Conservation (phyloP, 78 protist species). For the Dictyostelium capitatum region DNA sequence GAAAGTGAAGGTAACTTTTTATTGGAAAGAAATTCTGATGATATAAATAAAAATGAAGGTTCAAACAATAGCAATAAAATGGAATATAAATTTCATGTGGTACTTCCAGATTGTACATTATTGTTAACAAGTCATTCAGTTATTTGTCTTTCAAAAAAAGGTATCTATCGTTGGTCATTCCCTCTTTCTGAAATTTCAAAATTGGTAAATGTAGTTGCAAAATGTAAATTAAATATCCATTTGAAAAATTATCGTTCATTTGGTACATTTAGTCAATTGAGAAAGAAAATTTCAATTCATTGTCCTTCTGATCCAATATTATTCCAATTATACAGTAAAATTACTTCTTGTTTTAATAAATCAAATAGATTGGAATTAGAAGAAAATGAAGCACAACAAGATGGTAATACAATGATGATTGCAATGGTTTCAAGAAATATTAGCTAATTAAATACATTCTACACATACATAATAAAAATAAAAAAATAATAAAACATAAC, state of each 20-base stretch:
- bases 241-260: slow-evolving; percentile 35
- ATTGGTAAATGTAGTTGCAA: background rate
- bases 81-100: slow-evolving; percentile 71
- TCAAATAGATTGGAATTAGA: slow-evolving; percentile 55
- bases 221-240: slow-evolving; percentile 39
- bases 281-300: slow-evolving; percentile 50
- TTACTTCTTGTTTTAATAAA: slow-evolving; percentile 53
- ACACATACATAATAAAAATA: no score
- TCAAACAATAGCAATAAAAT: background rate
- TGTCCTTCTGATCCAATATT: slow-evolving; percentile 40
- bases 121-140: slow-evolving; percentile 43
- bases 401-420: slow-evolving; percentile 13
- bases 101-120: slow-evolving; percentile 43
- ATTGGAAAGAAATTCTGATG: background rate
- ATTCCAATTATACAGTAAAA: slow-evolving; percentile 47
- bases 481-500: no score
- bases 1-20: slow-evolving; percentile 74
- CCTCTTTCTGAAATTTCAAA: slow-evolving; percentile 62
- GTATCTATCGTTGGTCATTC: slow-evolving; percentile 72
- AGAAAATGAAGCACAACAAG: slow-evolving; percentile 28
- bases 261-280: slow-evolving; percentile 38
- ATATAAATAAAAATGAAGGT: slow-evolving; percentile 23
- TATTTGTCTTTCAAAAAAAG: slow-evolving; percentile 62
- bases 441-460: no score
- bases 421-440: background rate